Evolutionary conservation across 768 basidiomycete species (phyloP), one percentile per base, ranked within the genome.

Genomic region (Amylocystis lapponica): DNA sequence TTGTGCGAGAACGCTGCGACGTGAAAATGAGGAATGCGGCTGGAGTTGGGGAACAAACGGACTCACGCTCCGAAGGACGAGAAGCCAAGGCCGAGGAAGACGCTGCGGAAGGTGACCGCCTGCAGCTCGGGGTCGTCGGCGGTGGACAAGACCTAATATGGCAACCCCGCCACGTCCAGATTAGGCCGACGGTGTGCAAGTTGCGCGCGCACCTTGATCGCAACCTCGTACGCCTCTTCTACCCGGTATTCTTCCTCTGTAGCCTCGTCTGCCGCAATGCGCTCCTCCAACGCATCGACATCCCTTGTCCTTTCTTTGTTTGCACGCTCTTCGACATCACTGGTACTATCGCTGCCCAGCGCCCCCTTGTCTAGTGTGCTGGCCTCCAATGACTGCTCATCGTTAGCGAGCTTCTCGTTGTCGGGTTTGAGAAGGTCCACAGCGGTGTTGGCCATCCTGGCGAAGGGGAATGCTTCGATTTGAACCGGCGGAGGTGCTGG

Each of bases 71-170:
- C 76, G 53, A 81, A 81, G 47, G 74, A 72, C 5, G 75, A 69
- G 16, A 79, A 65, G 13, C 76, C 78, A n/a, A 78, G 51, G 31
- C 72, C 73, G 2, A 79, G 65, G 57, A 79, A 69, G 67, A 74
- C 71, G 53, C 76, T 71, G 12, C 78, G 63, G 60, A 81, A 77
- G 1, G 78, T 79, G 48, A 73, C 71, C 0, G 66, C 61, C 1
- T 68, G 74, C 26, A 64, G 56, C 26, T 59, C 58, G n/a, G 66
- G 63, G 40, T 70, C 67, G 45, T 70, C 68, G 10, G 55, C 53
- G 2, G 57, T 55, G 16, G 61, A 57, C 44, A 69, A 43, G 34
- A 69, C 67, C 59, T 66, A 29, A 36, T 14, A 25, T 9, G n/a
- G 16, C 33, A 36, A 6, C 33, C 8, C 8, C n/a, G 29, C n/a